Percentiles rank a stretch among this genome's conserved stretches.
These are phyloP conservation scores for Ilex asprella DNA, from an alignment of 257 asterid genomes.

Conservation along the genomic window DNA sequence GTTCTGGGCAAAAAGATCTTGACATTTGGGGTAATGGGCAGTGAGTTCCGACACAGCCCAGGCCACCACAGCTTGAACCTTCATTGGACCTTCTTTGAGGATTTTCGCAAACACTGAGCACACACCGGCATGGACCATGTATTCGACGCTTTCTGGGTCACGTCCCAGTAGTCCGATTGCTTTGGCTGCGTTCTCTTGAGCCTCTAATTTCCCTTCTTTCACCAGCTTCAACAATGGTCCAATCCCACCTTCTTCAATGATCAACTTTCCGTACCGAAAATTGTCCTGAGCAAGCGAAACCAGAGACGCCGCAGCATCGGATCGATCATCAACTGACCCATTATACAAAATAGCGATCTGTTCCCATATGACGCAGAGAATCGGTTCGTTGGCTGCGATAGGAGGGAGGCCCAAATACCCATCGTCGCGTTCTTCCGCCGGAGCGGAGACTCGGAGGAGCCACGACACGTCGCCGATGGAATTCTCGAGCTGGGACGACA, in stretches of 20 bases:
- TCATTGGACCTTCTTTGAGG: slow-evolving; percentile 63
- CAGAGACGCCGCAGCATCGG: slow-evolving; percentile 60
- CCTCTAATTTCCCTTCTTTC: slow-evolving; percentile 60
- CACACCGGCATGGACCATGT: slow-evolving; percentile 58
- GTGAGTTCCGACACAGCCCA: slow-evolving; percentile 71
- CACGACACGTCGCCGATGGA: slow-evolving; percentile 79
- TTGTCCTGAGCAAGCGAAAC: slow-evolving; percentile 62
- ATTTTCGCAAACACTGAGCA: slow-evolving; percentile 59
- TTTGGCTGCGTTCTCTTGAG: slow-evolving; percentile 59
- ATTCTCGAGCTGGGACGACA: slow-evolving; percentile 52
- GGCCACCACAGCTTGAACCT: slow-evolving; percentile 61
- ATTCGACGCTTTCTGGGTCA: slow-evolving; percentile 66
- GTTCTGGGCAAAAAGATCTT: slow-evolving; percentile 60
- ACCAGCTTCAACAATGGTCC: slow-evolving; percentile 53
- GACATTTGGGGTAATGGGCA: slow-evolving; percentile 50
- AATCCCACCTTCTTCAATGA: slow-evolving; percentile 71
- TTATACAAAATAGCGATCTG: slow-evolving; percentile 62
- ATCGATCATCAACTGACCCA: slow-evolving; percentile 45
- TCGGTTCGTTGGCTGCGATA: slow-evolving; percentile 74
- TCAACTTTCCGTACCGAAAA: slow-evolving; percentile 58
- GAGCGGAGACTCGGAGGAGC: slow-evolving; percentile 75
- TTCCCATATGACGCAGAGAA: slow-evolving; percentile 67
- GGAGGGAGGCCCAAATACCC: slow-evolving; percentile 72
- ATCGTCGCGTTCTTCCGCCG: slow-evolving; percentile 53
- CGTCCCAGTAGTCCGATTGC: slow-evolving; percentile 62